These are phyloP conservation scores for Melanogaster broomeanus DNA, from an alignment of 768 basidiomycete genomes.

Conservation along the genomic window DNA sequence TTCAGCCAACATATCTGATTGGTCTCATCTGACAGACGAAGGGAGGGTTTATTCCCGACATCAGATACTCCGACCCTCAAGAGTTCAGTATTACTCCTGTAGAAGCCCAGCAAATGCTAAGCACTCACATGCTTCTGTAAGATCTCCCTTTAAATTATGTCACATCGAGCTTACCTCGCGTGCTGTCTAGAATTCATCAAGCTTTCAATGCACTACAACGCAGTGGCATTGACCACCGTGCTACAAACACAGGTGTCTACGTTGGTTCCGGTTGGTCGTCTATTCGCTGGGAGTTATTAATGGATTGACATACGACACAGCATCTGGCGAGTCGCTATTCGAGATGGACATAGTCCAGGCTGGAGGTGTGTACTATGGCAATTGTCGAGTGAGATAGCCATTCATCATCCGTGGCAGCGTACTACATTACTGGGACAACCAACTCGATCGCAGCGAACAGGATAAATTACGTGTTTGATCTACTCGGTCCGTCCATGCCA, in stretches of 20 bases:
- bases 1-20: no score
- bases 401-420: slow-evolving; percentile 33
- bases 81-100: slow-evolving; percentile 37
- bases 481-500: slow-evolving; percentile 44
- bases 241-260: slow-evolving; percentile 37
- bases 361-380: slow-evolving; percentile 36
- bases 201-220: slow-evolving; percentile 41
- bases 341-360: slow-evolving; percentile 35
- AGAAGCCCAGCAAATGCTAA: neutral
- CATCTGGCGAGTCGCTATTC: no score
- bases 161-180: neutral
- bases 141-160: neutral
- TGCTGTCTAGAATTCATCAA: neutral
- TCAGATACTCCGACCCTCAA: neutral
- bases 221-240: slow-evolving; percentile 42
- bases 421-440: slow-evolving; percentile 36
- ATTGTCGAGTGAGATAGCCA: no score
- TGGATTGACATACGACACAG: neutral
- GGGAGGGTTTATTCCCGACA: neutral
- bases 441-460: slow-evolving; percentile 5
- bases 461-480: slow-evolving; percentile 21
- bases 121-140: neutral
- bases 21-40: neutral
- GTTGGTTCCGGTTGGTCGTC: slow-evolving; percentile 30
- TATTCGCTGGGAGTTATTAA: slow-evolving; percentile 18